These are phyloP conservation scores for Plenodomus lindquistii DNA, from an alignment of 2,329 filamentous ascomycete genomes.

Conservation along the genomic window DNA sequence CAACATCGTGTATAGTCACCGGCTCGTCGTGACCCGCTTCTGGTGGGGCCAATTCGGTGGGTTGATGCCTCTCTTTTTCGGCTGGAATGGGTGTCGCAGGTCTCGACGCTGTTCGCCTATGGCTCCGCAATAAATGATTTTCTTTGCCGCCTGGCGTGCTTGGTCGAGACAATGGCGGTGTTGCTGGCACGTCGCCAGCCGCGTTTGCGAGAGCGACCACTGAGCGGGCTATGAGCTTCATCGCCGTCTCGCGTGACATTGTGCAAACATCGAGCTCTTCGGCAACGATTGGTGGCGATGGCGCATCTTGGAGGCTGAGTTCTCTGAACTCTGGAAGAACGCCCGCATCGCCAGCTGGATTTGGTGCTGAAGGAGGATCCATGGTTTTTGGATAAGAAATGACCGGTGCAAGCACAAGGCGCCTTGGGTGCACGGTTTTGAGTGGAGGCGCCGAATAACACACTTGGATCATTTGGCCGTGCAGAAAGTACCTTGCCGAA, in stretches of 20 bases:
- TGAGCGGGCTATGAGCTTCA: slow-evolving; percentile 73
- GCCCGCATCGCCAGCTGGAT: slow-evolving; percentile 46
- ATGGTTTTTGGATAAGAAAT: slow-evolving; percentile 21
- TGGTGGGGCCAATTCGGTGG: slow-evolving; percentile 51
- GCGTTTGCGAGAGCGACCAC: slow-evolving; percentile 65
- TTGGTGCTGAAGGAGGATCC: slow-evolving; percentile 45
- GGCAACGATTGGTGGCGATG: slow-evolving; percentile 44
- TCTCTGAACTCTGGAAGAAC: slow-evolving; percentile 43
- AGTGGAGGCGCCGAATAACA: slow-evolving; percentile 35
- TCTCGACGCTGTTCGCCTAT: slow-evolving; percentile 43
- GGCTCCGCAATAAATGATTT: slow-evolving; percentile 27
- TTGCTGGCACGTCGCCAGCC: slow-evolving; percentile 79
- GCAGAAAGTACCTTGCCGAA: slow-evolving; percentile 22
- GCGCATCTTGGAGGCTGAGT: slow-evolving; percentile 40
- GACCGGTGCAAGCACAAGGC: slow-evolving; percentile 30
- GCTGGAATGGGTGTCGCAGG: slow-evolving; percentile 46
- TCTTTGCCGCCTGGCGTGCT: slow-evolving; percentile 56
- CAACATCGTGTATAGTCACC: slow-evolving; percentile 48
- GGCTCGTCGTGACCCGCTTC: slow-evolving; percentile 57
- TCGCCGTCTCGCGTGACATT: slow-evolving; percentile 71
- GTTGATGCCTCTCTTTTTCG: slow-evolving; percentile 45
- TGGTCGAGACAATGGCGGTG: slow-evolving; percentile 68
- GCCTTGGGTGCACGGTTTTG: slow-evolving; percentile 35
- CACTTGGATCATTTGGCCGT: slow-evolving; percentile 40
- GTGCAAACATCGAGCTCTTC: slow-evolving; percentile 70